These are phyloP conservation scores for Penicillium oxalicum DNA, from an alignment of 2,329 filamentous ascomycete genomes.

Conservation along the genomic window DNA sequence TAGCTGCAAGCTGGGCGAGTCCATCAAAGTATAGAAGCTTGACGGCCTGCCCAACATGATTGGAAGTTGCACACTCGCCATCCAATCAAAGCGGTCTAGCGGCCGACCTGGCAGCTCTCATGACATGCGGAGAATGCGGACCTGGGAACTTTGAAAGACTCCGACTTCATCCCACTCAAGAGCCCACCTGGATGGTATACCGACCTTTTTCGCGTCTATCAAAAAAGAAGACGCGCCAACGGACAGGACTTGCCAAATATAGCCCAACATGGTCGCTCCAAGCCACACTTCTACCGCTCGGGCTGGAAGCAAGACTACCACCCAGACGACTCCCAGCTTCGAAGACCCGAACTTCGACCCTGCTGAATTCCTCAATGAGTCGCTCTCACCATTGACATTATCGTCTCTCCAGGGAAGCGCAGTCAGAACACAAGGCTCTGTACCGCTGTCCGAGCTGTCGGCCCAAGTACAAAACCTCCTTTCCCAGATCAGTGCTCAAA, in stretches of 20 bases:
- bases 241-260: too few relatives aligned
- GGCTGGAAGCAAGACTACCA: slow-evolving; percentile 20
- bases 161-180: too few relatives aligned
- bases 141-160: neutral
- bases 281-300: slow-evolving; percentile 19
- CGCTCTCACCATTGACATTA: slow-evolving; percentile 61
- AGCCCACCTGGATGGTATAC: too few relatives aligned
- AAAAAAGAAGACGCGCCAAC: too few relatives aligned
- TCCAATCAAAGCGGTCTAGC: slow-evolving; percentile 1
- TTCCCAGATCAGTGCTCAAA: slow-evolving; percentile 82
- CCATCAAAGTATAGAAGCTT: too few relatives aligned
- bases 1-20: too few relatives aligned
- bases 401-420: slow-evolving; percentile 38
- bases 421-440: slow-evolving; percentile 40
- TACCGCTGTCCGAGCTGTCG: slow-evolving; percentile 69
- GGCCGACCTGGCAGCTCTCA: too few relatives aligned
- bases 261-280: slow-evolving; percentile 14
- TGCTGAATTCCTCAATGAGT: slow-evolving; percentile 75
- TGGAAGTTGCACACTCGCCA: neutral
- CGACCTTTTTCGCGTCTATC: too few relatives aligned
- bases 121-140: neutral
- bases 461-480: slow-evolving; percentile 77
- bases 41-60: too few relatives aligned
- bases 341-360: slow-evolving; percentile 72
- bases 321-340: slow-evolving; percentile 60